Conservation (phyloP, 257 asterid species). For the Solanum etuberosum region DNA sequence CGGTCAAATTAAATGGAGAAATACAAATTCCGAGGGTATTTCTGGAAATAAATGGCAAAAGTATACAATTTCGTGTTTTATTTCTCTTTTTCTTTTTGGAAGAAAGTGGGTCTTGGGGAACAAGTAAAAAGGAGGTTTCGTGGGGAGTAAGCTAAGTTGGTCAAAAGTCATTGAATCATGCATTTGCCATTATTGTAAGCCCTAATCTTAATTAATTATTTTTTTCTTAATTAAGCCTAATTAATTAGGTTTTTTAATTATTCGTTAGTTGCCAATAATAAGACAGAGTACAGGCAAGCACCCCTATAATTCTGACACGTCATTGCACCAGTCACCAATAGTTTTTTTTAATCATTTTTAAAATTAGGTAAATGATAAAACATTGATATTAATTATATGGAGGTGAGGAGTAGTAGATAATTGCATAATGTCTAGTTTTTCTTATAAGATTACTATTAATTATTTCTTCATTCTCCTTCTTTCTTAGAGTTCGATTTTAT, state of each 20-base stretch:
- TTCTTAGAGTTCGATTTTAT: too few species aligned
- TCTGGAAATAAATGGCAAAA: not conserved
- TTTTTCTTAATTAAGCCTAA: not conserved
- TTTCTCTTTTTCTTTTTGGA: not conserved
- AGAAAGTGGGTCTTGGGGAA: not conserved
- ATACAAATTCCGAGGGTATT: not conserved
- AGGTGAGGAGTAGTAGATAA: too few species aligned
- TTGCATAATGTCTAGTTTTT: too few species aligned
- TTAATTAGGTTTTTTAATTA: not conserved
- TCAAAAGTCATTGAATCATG: not conserved
- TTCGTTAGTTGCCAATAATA: not conserved
- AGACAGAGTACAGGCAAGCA: not conserved
- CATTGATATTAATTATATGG: too few species aligned
- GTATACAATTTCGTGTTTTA: not conserved
- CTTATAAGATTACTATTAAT: too few species aligned
- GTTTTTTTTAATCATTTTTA: not conserved
- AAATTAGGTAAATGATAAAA: too few species aligned
- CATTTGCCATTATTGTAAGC: not conserved
- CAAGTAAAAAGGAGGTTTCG: not conserved
- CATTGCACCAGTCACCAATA: not conserved
- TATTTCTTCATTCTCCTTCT: too few species aligned
- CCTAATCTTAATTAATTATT: not conserved
- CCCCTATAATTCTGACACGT: not conserved
- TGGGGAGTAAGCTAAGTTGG: not conserved
- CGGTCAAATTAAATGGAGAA: not conserved